phyloP scores from a whole-genome alignment of 768 basidiomycete genomes.

The Amanita polypyramis region DNA sequence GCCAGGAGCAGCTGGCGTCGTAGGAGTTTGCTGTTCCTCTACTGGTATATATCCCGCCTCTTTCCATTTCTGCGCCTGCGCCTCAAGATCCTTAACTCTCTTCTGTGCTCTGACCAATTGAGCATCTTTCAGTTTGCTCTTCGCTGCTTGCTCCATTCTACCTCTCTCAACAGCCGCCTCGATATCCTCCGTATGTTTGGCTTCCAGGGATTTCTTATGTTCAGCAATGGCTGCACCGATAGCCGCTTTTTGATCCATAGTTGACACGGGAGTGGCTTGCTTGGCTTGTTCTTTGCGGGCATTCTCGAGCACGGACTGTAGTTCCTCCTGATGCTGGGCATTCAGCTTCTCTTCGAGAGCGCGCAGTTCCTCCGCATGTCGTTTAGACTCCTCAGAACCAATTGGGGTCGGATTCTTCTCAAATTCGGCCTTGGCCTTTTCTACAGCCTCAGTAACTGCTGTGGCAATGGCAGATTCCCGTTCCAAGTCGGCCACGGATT shows the following conservation, averaged over 20 bases:
- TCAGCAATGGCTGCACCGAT: conserved; percentile 41
- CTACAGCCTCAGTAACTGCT: conserved; percentile 46
- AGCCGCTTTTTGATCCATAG: conserved; percentile 23
- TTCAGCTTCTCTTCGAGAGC: conserved; percentile 42
- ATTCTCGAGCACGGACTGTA: conserved; percentile 34
- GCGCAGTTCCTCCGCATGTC: conserved; percentile 51
- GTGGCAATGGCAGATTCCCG: conserved; percentile 30
- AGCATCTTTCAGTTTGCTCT: conserved; percentile 59
- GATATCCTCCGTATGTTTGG: conserved; percentile 44
- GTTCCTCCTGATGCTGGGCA: conserved; percentile 40
- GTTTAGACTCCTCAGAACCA: conserved; percentile 29
- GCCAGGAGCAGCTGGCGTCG: conserved; percentile 13
- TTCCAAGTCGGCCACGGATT: conserved; percentile 32
- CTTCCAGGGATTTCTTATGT: conserved; percentile 35
- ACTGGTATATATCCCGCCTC: conserved; percentile 38
- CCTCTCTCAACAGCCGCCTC: conserved; percentile 60
- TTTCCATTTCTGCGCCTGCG: conserved; percentile 47
- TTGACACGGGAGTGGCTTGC: conserved; percentile 15
- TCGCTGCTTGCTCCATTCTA: conserved; percentile 49
- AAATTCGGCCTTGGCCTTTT: conserved; percentile 41
- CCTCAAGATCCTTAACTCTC: conserved; percentile 60
- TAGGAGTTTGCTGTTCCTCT: conserved; percentile 11
- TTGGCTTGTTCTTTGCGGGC: conserved; percentile 25
- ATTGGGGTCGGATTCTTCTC: conserved; percentile 12
- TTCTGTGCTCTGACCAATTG: conserved; percentile 53